phyloP scores from a whole-genome alignment of 768 basidiomycete genomes.

The Lactarius deliciosus region DNA sequence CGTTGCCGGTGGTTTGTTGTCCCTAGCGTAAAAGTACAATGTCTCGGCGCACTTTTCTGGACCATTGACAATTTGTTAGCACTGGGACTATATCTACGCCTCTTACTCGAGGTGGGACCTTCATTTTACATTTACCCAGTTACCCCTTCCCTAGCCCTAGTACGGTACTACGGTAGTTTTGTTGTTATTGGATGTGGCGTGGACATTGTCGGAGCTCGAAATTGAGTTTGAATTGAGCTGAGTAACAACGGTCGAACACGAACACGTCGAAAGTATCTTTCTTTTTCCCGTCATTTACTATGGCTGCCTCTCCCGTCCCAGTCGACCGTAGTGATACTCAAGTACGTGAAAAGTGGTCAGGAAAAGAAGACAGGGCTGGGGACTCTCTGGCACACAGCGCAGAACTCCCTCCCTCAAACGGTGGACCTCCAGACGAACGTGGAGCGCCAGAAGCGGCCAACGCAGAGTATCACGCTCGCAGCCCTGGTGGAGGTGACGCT shows the following conservation, averaged over 20 bases:
- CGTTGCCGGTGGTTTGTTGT: constrained; percentile 46
- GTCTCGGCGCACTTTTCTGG: constrained; percentile 4
- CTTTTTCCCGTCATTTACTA: constrained; percentile 24
- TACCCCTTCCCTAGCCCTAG: background rate
- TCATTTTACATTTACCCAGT: constrained; percentile 1
- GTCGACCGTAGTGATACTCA: constrained; percentile 27
- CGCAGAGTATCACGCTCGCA: constrained; percentile 29
- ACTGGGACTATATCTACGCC: constrained; percentile 1
- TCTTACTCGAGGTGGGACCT: constrained; percentile 6
- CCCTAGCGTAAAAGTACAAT: constrained; percentile 37
- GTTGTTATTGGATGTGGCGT: constrained; percentile 23
- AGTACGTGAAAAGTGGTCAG: constrained; percentile 30
- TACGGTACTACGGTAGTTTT: background rate
- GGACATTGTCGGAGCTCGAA: constrained; percentile 31
- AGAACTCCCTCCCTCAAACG: constrained; percentile 29
- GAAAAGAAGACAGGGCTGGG: constrained; percentile 28
- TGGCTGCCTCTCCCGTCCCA: constrained; percentile 33
- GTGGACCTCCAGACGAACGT: constrained; percentile 29
- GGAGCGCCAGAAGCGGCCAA: constrained; percentile 25
- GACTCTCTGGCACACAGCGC: constrained; percentile 29
- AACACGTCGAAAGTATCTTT: constrained; percentile 8
- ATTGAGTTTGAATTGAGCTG: constrained; percentile 14
- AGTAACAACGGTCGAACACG: constrained; percentile 8
- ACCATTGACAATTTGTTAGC: constrained; percentile 12
- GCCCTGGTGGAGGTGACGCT: constrained; percentile 26